Evolutionary conservation across 805 yeast species (phyloP), one percentile per base, ranked within the genome.

Genomic region (Ogataea wickerhamii): DNA sequence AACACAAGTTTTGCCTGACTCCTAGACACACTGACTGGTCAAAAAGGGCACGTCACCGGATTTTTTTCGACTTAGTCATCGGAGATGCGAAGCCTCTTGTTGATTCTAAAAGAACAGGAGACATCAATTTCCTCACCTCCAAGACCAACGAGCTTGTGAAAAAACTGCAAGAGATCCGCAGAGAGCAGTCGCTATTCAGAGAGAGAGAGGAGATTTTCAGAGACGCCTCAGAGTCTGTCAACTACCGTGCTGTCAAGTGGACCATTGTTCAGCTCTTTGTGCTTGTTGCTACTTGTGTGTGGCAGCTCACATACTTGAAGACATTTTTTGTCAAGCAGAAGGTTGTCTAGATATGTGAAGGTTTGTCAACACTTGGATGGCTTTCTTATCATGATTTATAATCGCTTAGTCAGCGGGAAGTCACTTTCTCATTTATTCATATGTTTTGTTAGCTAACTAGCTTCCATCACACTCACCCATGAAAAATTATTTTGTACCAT

Each of bases 241-340:
- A 82, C 58, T 63, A 78, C 24, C 73, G 81, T 45, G 87, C 83
- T 23, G 77, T 82, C 49, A 77, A 74, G 65, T 83, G 91, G 91
- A 76, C 86, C 19, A 53, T 82, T 34, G 58, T 83, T 38, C 91
- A 83, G 65, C 56, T 82, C 43, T 28, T 78, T 29, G 84, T 80
- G 3, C 69, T 83, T 54, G 70, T 76, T 25, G 78, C 73, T 32
- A 79, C 87, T 19, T 82, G 91, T 60, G 69, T 73, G 33, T 82
- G 84, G 78, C 93, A 83, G 65, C 65, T 83, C 61, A 76, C 76
- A 40, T 87, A 82, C 56, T 72, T 83, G 66, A 78, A 82, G 67
- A 67, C 82, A 13, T 83, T 81, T 68, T 83, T 83, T 52, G 88
- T 82, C 48, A 83, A 83, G 61, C 89, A 83, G 64, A 83, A 83